These are phyloP conservation scores for Gossypium raimondii DNA, from an alignment of 345 rosid genomes.

Conservation along the genomic window DNA sequence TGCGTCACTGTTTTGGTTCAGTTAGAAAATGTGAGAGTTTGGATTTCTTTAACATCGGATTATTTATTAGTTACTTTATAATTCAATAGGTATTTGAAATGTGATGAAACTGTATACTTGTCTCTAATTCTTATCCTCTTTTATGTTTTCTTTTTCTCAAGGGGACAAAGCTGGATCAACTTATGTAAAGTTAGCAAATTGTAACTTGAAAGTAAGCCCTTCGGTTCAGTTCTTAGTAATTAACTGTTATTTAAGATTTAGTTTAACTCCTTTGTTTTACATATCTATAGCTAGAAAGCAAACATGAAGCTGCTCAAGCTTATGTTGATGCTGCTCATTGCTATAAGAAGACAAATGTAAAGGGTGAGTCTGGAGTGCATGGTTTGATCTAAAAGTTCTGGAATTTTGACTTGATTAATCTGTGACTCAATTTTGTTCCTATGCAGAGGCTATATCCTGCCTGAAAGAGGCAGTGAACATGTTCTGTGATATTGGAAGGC, in stretches of 20 bases:
- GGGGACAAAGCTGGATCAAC: constrained; percentile 72
- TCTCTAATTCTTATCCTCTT: not conserved
- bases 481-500: constrained; percentile 90
- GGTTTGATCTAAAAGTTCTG: not conserved
- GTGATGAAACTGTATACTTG: not conserved
- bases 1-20: not conserved
- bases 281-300: constrained; percentile 53
- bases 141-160: constrained; percentile 22
- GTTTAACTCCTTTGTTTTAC: not conserved
- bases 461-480: constrained; percentile 69
- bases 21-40: not conserved
- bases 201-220: constrained; percentile 51
- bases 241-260: not conserved
- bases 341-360: constrained; percentile 53
- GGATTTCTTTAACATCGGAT: not conserved
- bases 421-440: not conserved
- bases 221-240: not conserved
- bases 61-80: not conserved
- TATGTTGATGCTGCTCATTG: constrained; percentile 70
- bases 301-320: constrained; percentile 71
- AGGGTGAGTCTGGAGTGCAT: constrained; percentile 33
- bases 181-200: constrained; percentile 51
- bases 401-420: not conserved
- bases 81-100: not conserved
- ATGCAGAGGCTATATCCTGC: constrained; percentile 91